phyloP scores from a whole-genome alignment of 2,329 filamentous ascomycete genomes.

The Colletotrichum liaoningense region DNA sequence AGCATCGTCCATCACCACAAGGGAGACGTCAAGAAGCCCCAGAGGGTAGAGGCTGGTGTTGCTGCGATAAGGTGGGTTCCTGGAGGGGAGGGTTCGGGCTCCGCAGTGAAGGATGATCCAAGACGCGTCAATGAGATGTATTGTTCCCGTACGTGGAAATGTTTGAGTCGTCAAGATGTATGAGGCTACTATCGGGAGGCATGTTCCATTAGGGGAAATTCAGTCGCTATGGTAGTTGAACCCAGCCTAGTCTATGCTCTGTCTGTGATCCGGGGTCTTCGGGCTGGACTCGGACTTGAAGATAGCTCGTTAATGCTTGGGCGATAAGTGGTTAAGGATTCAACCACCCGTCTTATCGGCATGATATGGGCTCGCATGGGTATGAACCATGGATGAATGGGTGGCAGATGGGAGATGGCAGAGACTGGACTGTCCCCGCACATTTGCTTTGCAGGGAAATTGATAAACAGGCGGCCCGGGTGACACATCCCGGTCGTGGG shows the following conservation, averaged over 20 bases:
- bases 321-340: neutral
- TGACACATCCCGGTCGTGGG: constrained; percentile 10
- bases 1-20: constrained; percentile 16
- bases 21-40: neutral
- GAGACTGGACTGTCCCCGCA: constrained; percentile 1
- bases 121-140: neutral
- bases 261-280: neutral
- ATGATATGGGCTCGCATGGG: neutral
- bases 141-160: no score
- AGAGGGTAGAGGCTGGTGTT: neutral
- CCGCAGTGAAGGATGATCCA: neutral
- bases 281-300: neutral
- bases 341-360: neutral
- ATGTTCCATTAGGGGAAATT: neutral
- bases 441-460: neutral
- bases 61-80: neutral
- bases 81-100: neutral
- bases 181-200: neutral
- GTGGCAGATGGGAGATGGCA: neutral
- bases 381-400: neutral
- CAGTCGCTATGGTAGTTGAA: neutral
- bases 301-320: neutral
- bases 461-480: constrained; percentile 2
- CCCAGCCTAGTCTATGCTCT: no score
- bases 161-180: neutral